Evolutionary conservation across 1,284 basidiomycete species (phyloP).

Genomic region (Ceratobasidium sp.): DNA sequence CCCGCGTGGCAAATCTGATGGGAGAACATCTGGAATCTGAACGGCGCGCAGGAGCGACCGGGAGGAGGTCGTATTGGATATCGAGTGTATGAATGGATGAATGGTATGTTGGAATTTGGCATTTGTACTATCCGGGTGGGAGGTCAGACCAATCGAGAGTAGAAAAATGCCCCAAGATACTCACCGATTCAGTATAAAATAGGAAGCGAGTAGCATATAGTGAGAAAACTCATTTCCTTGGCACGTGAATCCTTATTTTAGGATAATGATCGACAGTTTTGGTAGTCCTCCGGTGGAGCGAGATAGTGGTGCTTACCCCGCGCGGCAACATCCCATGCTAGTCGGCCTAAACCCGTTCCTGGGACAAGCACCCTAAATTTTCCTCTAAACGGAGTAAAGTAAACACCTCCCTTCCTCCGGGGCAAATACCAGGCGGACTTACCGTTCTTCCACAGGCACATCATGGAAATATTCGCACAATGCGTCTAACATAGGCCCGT

Average conservation of each 20-base stretch:
- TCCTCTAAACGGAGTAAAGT: conserved; percentile 53
- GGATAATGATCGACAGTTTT: background rate
- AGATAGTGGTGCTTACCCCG: conserved; percentile 62
- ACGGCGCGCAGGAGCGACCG: conserved; percentile 72
- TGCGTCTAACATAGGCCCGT: conserved; percentile 81
- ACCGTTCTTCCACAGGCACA: conserved; percentile 66
- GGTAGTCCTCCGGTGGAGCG: background rate
- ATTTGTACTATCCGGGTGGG: background rate
- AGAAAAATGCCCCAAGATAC: conserved; percentile 38
- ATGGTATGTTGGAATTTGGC: conserved; percentile 67
- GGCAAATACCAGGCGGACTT: conserved; percentile 23
- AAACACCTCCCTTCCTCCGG: background rate
- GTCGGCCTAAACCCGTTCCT: conserved; percentile 84
- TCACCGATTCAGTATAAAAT: conserved; percentile 82
- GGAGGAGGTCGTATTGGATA: conserved; percentile 79
- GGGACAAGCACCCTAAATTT: conserved; percentile 83
- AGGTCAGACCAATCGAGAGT: background rate
- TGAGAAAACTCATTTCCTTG: conserved; percentile 96
- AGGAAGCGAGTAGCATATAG: conserved; percentile 89
- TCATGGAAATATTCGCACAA: conserved; percentile 71
- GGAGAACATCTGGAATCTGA: conserved; percentile 83
- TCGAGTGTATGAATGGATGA: conserved; percentile 89
- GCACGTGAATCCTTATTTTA: conserved; percentile 77
- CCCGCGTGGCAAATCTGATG: conserved; percentile 71
- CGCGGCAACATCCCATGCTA: conserved; percentile 86